Evolutionary conservation across 768 basidiomycete genomes (phyloP).

Genomic region (Tulasnella sp.): DNA sequence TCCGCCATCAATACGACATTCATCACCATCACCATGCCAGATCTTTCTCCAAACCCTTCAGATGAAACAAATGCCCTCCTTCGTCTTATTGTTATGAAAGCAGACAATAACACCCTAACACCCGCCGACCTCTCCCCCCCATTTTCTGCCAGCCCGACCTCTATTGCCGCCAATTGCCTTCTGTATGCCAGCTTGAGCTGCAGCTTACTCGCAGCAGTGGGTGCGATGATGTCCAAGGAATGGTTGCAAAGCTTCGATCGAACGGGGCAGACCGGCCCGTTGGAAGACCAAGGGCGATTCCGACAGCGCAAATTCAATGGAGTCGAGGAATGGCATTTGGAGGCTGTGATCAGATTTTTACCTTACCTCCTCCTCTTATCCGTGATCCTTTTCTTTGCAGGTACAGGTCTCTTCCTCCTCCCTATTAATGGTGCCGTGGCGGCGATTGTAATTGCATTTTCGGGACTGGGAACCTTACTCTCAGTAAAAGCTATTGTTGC

Average conservation of each 20-base stretch:
- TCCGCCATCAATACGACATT: conserved; percentile 13
- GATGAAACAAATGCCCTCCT: conserved; percentile 16
- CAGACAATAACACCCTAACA: not conserved
- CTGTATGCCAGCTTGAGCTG: conserved; percentile 16
- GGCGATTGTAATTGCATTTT: not conserved
- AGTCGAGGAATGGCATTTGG: not conserved
- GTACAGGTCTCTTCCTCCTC: not conserved
- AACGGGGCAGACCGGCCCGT: not conserved
- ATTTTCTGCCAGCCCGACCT: not conserved
- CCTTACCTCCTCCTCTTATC: conserved; percentile 13
- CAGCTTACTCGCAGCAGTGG: conserved; percentile 12
- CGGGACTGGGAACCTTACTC: not conserved
- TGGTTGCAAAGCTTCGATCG: conserved; percentile 9
- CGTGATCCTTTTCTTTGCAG: conserved; percentile 9
- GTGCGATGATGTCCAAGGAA: conserved; percentile 13
- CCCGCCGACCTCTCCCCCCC: not conserved
- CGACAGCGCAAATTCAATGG: conserved; percentile 13
- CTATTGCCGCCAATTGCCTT: not conserved
- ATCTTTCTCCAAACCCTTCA: not conserved
- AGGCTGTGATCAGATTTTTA: not conserved
- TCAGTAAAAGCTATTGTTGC: not conserved
- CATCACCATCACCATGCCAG: not conserved
- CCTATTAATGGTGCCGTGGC: not conserved
- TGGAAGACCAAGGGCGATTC: not conserved
- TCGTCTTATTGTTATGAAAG: not conserved